Conservation (phyloP, 2,329 filamentous ascomycete species). For the Aspergillus fijiensis region DNA sequence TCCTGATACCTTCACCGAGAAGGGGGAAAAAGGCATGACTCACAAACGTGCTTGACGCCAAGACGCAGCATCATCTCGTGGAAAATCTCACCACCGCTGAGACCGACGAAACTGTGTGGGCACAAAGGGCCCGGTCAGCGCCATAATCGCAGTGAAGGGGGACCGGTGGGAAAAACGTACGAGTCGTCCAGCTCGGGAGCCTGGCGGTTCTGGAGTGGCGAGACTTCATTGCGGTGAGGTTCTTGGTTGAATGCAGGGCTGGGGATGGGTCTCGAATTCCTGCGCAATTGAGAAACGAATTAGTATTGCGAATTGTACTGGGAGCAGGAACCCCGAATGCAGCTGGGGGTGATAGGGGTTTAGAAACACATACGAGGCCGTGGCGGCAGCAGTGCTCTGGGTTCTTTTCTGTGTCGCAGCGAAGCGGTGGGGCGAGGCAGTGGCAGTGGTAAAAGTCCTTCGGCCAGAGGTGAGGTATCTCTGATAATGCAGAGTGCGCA, state of each 20-base stretch:
- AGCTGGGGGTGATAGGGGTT: neutral
- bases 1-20: neutral
- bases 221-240: conserved; percentile 60
- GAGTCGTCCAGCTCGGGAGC: conserved; percentile 73
- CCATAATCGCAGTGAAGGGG: neutral
- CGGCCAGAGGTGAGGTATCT: conserved; percentile 39
- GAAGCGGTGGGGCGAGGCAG: conserved; percentile 23
- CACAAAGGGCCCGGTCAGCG: conserved; percentile 9
- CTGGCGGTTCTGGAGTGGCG: conserved; percentile 64
- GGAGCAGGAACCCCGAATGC: neutral
- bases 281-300: conserved; percentile 30
- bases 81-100: conserved; percentile 94
- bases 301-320: conserved; percentile 10
- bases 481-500: conserved; percentile 48
- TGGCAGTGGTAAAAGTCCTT: conserved; percentile 47
- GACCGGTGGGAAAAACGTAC: conserved; percentile 51
- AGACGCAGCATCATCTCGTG: conserved; percentile 98
- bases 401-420: conserved; percentile 47
- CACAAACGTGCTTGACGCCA: conserved; percentile 90
- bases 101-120: conserved; percentile 74
- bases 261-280: conserved; percentile 59
- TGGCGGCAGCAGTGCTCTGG: conserved; percentile 51
- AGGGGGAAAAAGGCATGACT: conserved; percentile 42
- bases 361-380: conserved; percentile 54
- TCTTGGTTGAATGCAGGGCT: conserved; percentile 61